Evolutionary conservation across 2,329 filamentous ascomycete genomes (phyloP), one percentile per base, ranked within the genome.

Genomic region (Scedosporium aurantiacum): DNA sequence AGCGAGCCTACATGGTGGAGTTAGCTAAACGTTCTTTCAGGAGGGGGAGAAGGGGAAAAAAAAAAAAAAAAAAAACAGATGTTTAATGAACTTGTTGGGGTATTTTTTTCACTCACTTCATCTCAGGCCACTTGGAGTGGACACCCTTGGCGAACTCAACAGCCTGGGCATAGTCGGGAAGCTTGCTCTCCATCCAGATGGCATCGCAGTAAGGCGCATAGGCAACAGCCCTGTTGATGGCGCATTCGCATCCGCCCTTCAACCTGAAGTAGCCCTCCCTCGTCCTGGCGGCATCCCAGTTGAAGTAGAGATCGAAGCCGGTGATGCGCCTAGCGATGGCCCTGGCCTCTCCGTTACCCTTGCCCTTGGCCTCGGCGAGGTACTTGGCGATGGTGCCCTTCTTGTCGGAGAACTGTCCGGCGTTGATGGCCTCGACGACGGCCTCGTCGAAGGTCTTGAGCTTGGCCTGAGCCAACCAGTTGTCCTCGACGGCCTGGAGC

Each of bases 171-270:
- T 81, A 97, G 73, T 97, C 93, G 55, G 94, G 94, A 67, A 96
- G 81, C 79, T 96, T 97, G 78, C 88, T 93, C 83, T 99, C 94
- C 94, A 99, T 99, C 94, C 94, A 99, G 75, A 99, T 96, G 73
- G 95, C 86, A 71, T 97, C 93, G 65, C 88, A 89, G 77, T 95
- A 96, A 2, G 94, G 93, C 0, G 90, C 93, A 71, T 95, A 97
- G 5, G 93, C 91, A 63, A 96, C 78, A 40, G 92, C 93, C 57
- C 93, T 86, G 81, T 94, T 95, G 72, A 97, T 79, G 63, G 92
- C 91, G 73, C 90, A 96, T 74, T 91, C 87, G 70, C 90, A 96
- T 63, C 94, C 94, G 63, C 94, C 94, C 75, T 90, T 82, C 72
- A 97, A 88, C 64, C 94, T 83, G 81, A 96, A 97, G 83, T 88